phyloP scores from a whole-genome alignment of 805 yeast species.

The Candida ortonii region DNA sequence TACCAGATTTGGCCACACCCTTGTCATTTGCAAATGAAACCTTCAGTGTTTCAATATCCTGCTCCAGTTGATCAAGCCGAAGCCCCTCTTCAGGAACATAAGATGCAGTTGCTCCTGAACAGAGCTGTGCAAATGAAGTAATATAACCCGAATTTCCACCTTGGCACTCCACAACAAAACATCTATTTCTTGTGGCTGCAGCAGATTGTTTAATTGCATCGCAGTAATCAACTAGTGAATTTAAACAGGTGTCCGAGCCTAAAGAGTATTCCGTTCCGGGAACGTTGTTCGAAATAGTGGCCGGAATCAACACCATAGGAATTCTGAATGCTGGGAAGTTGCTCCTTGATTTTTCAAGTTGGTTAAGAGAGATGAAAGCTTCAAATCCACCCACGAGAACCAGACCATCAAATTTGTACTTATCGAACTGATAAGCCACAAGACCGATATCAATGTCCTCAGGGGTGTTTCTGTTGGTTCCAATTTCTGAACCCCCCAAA shows the following conservation, averaged over 20 bases:
- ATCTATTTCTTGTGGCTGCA: conserved; percentile 72
- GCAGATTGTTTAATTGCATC: conserved; percentile 86
- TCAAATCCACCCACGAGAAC: conserved; percentile 81
- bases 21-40: conserved; percentile 57
- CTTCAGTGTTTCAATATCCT: conserved; percentile 61
- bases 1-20: conserved; percentile 68
- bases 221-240: conserved; percentile 85
- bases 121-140: conserved; percentile 65
- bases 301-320: conserved; percentile 76
- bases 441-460: conserved; percentile 63
- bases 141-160: conserved; percentile 84
- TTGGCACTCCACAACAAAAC: conserved; percentile 78
- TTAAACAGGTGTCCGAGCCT: conserved; percentile 95
- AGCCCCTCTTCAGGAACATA: conserved; percentile 76
- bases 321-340: conserved; percentile 70
- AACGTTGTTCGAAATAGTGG: conserved; percentile 86
- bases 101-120: conserved; percentile 70
- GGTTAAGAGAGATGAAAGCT: conserved; percentile 68
- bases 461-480: conserved; percentile 74
- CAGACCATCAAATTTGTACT: conserved; percentile 66
- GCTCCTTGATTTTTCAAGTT: conserved; percentile 57
- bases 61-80: conserved; percentile 55
- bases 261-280: conserved; percentile 98
- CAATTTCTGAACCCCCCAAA: conserved; percentile 77
- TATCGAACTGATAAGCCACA: conserved; percentile 70